A percentile compares a stretch with the other conserved stretches of the same genome.
phyloP scores from a whole-genome alignment of 306 rosid genomes.

The Notholithocarpus densiflorus region DNA sequence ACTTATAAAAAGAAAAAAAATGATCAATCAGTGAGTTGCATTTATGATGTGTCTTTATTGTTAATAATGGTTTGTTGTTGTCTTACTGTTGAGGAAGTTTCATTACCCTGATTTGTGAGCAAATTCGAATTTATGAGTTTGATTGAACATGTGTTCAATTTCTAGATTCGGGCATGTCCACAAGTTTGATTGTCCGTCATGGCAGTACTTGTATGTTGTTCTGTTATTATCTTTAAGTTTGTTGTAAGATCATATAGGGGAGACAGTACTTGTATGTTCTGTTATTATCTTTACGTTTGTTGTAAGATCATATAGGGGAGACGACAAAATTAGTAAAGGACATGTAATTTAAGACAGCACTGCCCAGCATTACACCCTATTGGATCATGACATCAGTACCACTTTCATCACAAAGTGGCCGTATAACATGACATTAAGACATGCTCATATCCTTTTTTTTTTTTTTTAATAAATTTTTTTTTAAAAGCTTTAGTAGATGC shows the following conservation, averaged over 20 bases:
- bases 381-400: not conserved
- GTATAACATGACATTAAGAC: too few species aligned
- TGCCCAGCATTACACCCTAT: not conserved
- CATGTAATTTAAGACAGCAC: not conserved
- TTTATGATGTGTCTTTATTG: not conserved
- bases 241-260: not conserved
- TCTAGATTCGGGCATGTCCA: not conserved
- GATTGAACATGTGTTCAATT: not conserved
- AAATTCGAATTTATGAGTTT: not conserved
- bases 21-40: not conserved
- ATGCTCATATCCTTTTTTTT: too few species aligned
- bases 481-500: not conserved
- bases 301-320: not conserved
- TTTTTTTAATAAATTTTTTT: too few species aligned
- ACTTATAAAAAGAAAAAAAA: too few species aligned
- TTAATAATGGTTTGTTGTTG: not conserved
- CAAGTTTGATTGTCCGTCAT: not conserved
- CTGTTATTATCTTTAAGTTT: not conserved
- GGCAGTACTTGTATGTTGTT: not conserved
- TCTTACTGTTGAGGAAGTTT: not conserved
- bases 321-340: not conserved
- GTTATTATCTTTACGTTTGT: not conserved
- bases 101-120: not conserved
- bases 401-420: not conserved
- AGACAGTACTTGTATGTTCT: not conserved